Evolutionary conservation across 2,329 filamentous ascomycete genomes (phyloP), one percentile per base, ranked within the genome.

Genomic region (Sarocladiaceae sp.): DNA sequence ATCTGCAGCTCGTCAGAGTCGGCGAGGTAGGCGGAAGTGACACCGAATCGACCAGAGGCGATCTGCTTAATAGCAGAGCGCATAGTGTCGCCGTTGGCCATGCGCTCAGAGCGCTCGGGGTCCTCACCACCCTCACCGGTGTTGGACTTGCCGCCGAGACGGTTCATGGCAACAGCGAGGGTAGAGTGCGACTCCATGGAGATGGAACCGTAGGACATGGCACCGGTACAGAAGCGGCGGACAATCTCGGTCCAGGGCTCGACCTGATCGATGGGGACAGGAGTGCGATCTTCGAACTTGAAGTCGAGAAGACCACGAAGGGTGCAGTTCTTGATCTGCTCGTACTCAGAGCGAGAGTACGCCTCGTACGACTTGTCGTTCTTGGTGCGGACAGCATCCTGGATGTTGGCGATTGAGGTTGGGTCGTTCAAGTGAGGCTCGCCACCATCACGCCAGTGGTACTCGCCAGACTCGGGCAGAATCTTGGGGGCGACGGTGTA

Each of bases 201-300:
- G 58, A 97, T 97, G 32, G 91, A 96, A 39, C 91, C 91, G 61
- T 97, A 97, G 3, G 91, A 97, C 91, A 97, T 97, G 55, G 91
- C 91, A 62, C 91, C 91, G 31, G 91, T 96, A 57, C 91, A 93
- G 72, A 96, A 96, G 50, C 91, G 86, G 52, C 91, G 86, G 35
- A 96, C 91, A 56, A 97, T 96, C 58, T 96, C 90, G 3, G 91
- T 96, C 91, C 91, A 97, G 16, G 91, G 88, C 70, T 97, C 91
- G 47, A 97, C 91, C 66, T 96, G 90, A 55, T 96, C 91, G 53
- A 97, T 95, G 4, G 90, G 88, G 20, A 97, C 88, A 1, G 90
- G 81, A 13, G 76, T 80, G 53, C 81, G 76, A 53, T 93, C 85
- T 37, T 96, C 90, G 55, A 95, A 96, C 65, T 94, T 89, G 70